A percentile compares a stretch with the other conserved stretches of the same genome.
phyloP scores from a whole-genome alignment of 768 basidiomycete genomes.

The Lactifluus pinguis region DNA sequence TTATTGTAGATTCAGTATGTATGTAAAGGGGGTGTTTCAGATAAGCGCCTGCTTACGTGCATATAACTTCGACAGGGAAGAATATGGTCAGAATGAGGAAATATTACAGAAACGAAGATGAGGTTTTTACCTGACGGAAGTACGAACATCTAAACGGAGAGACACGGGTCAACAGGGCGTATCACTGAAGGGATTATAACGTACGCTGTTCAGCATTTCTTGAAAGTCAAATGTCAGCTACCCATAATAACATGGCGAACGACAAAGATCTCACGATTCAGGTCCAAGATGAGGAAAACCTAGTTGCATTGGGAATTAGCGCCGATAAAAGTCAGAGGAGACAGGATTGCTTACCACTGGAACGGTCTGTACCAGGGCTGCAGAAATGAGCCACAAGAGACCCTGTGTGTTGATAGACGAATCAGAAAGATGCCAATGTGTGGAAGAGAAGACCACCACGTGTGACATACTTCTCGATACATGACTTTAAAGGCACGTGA shows the following conservation, averaged over 20 bases:
- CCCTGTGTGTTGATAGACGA: constrained; percentile 1
- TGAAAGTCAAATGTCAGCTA: neutral
- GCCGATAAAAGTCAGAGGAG: neutral
- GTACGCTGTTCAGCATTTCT: constrained; percentile 13
- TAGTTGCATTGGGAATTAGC: neutral
- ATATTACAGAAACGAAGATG: neutral
- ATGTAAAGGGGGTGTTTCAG: no score
- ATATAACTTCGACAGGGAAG: constrained; percentile 6
- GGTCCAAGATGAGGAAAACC: constrained; percentile 12
- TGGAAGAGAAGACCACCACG: no score
- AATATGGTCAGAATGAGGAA: neutral
- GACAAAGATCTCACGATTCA: constrained; percentile 2
- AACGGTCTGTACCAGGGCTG: constrained; percentile 1
- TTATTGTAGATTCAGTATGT: neutral
- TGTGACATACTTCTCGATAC: constrained; percentile 10
- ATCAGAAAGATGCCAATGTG: neutral
- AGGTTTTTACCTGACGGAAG: constrained; percentile 2
- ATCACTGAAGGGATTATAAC: neutral
- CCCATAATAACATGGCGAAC: neutral
- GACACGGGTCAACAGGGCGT: neutral
- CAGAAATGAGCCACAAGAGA: constrained; percentile 8
- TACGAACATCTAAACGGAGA: constrained; percentile 11
- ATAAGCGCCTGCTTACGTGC: constrained; percentile 13
- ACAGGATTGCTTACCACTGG: neutral
- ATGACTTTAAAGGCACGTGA: constrained; percentile 6